phyloP scores from a whole-genome alignment of 768 basidiomycete genomes.

The Chalciporus sphaerocephalus region DNA sequence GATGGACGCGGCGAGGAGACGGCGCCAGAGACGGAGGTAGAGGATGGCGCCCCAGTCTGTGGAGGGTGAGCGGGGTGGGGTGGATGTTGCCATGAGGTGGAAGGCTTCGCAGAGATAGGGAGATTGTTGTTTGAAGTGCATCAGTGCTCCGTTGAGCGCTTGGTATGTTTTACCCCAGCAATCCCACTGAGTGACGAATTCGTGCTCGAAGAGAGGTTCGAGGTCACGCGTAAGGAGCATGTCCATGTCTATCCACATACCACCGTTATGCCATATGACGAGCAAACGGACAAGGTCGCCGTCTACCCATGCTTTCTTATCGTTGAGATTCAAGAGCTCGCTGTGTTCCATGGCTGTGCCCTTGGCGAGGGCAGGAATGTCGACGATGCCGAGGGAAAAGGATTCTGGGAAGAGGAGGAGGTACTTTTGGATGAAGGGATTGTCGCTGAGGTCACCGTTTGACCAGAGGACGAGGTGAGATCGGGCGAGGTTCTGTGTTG shows the following conservation, averaged over 20 bases:
- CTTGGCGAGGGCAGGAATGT: constrained; percentile 61
- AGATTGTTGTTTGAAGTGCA: constrained; percentile 86
- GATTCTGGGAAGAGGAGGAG: constrained; percentile 60
- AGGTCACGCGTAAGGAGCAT: constrained; percentile 84
- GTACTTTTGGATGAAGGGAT: constrained; percentile 58
- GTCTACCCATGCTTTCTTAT: constrained; percentile 88
- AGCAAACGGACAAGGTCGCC: constrained; percentile 88
- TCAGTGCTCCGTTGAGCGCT: constrained; percentile 88
- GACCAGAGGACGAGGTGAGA: constrained; percentile 89
- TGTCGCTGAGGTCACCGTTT: constrained; percentile 65
- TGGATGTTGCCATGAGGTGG: constrained; percentile 76
- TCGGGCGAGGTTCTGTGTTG: constrained; percentile 70
- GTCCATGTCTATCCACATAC: constrained; percentile 98
- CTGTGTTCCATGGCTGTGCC: constrained; percentile 75
- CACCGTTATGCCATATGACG: constrained; percentile 84
- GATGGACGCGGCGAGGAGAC: constrained; percentile 66
- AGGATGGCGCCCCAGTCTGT: constrained; percentile 94
- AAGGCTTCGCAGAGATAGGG: constrained; percentile 98
- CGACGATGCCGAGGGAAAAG: constrained; percentile 63
- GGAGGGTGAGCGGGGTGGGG: constrained; percentile 69
- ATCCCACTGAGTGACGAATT: constrained; percentile 98
- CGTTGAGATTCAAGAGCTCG: constrained; percentile 53
- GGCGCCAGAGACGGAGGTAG: constrained; percentile 86
- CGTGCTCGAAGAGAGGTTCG: constrained; percentile 81
- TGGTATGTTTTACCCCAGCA: constrained; percentile 86